These are phyloP conservation scores for Beauveria brongniartii DNA, from an alignment of 2,329 filamentous ascomycete species.

Conservation along the genomic window DNA sequence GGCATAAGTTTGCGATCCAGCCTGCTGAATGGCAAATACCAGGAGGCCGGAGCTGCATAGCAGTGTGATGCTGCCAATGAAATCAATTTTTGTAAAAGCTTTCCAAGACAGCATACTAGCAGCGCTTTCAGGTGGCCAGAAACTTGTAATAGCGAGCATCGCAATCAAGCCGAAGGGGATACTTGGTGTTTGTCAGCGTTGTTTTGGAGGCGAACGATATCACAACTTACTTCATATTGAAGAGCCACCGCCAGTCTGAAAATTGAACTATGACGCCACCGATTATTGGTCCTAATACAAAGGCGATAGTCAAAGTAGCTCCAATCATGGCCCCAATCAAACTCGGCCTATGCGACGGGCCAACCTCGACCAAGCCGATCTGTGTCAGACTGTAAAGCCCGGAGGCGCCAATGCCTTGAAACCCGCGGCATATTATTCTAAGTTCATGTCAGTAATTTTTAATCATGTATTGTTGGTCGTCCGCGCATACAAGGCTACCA, in stretches of 20 bases:
- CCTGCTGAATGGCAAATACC: conserved; percentile 50
- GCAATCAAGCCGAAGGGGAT: conserved; percentile 41
- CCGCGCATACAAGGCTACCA: conserved; percentile 41
- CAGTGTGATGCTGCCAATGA: conserved; percentile 42
- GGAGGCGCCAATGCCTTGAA: conserved; percentile 54
- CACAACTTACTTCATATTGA: conserved; percentile 50
- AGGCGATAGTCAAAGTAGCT: conserved; percentile 47
- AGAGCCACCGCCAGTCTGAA: conserved; percentile 50
- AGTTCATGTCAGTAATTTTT: conserved; percentile 14
- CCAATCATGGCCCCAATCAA: conserved; percentile 48
- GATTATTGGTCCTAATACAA: conserved; percentile 50
- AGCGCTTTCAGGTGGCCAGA: conserved; percentile 34
- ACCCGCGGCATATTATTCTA: conserved; percentile 50
- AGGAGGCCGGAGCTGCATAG: conserved; percentile 44
- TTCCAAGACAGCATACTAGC: conserved; percentile 30
- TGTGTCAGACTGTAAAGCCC: conserved; percentile 54
- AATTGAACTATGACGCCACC: conserved; percentile 48
- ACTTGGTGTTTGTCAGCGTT: conserved; percentile 28
- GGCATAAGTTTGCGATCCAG: conserved; percentile 40
- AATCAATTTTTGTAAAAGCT: conserved; percentile 42
- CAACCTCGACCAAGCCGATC: conserved; percentile 48
- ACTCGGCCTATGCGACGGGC: conserved; percentile 43
- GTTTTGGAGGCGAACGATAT: background rate
- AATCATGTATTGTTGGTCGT: background rate
- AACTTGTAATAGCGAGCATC: conserved; percentile 38